Evolutionary conservation across 768 basidiomycete genomes (phyloP), one percentile per base, ranked within the genome.

Genomic region (Strobilomyces confusus): DNA sequence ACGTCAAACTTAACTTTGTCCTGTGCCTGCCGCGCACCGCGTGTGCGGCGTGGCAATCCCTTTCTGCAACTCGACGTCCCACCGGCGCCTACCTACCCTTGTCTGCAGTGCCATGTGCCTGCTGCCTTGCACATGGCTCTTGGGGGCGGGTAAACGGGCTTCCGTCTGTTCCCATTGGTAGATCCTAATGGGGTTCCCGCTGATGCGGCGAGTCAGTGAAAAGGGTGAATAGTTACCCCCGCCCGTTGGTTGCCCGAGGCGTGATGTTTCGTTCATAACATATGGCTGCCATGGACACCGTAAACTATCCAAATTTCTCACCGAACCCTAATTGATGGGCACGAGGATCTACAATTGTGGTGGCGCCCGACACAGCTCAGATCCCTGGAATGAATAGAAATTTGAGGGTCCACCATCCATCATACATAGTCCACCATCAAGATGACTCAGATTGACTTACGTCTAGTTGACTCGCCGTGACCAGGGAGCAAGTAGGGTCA

Each of bases 1-100:
- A 44, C 30, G 22, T 44, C 57, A 65, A 63, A 63, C 63, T 49
- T 63, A 65, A 63, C 63, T 19, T 63, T 63, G 60, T 36, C 20
- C 38, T 29, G 33, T 19, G 37, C 43, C 52, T 49, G 38, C 61
- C 37, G 32, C 22, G 44, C 33, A 51, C 22, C 34, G 23, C 13
- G 15, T 26, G 47, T 49, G 45, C 45, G 42, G 22, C 44, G 37
- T 36, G 32, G 37, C 41, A 42, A 51, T 40, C 44, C 42, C 30
- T 20, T 48, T 33, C 26, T 45, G 43, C 25, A 47, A 34, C 22
- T 44, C n/a, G n/a, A n/a, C n/a, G n/a, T n/a, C n/a, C n/a, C n/a
- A n/a, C n/a, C n/a, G n/a, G n/a, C n/a, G n/a, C n/a, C n/a, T n/a
- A n/a, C n/a, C n/a, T n/a, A n/a, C n/a, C n/a, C n/a, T n/a, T n/a